Evolutionary conservation across 2,329 filamentous ascomycete species (phyloP), one percentile per base, ranked within the genome.

Genomic region (Pseudonectria foliicola): DNA sequence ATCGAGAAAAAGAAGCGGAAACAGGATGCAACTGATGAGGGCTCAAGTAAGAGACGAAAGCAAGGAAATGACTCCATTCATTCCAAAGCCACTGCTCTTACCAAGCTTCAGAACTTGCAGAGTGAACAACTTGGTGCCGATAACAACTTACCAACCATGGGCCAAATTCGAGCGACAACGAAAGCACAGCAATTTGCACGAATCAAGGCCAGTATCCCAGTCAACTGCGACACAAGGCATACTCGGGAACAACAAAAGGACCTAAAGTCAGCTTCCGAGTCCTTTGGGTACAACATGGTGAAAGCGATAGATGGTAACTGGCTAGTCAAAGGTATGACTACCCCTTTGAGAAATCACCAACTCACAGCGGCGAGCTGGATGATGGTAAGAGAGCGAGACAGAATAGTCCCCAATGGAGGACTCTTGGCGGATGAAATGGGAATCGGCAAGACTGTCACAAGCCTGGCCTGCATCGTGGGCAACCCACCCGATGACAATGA

Each of bases 401-500:
- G 14, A 0, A 25, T 54, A 0, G 36, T 3, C 51, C 23, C 72
- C 65, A 79, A 77, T 47, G 78, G 78, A 3, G 78, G 77, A 0
- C 61, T 82, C 2, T 45, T 82, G 0, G 73, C 71, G 0, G 77
- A 82, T 46, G 69, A 70, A 16, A 80, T 81, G 75, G 79, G 79
- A 0, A 53, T 82, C 1, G 79, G 79, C 0, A 83, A 83, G 54
- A 82, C 78, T 12, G 77, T 94, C 10, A 83, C 85, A 45, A 77
- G 78, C 16, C 67, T 95, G n/a, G 75, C 85, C 1, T 68, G 92
- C 23, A 81, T 92, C 37, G 64, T 82, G 1, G 73, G 74, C 1
- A 71, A 80, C 8, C 67, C 65, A 0, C 68, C 64, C 0, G 45
- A 59, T 1, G 38, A 62, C 8, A 60, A 68, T 13, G 60, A 70